Evolutionary conservation across 768 basidiomycete genomes (phyloP), one percentile per base, ranked within the genome.

Genomic region (Rickenella mellea): DNA sequence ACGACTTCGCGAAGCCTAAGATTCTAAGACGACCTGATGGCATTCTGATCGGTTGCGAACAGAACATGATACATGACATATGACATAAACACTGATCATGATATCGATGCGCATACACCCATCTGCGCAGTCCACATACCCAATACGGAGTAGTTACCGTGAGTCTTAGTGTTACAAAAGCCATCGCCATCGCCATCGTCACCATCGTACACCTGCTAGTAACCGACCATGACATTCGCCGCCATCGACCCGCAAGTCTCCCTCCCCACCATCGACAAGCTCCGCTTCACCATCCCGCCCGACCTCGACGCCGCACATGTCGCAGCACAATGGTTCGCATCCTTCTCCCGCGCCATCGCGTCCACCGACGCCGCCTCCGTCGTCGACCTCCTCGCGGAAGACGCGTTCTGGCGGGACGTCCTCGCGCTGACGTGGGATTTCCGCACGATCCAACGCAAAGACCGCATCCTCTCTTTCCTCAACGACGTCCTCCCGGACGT

Each of bases 301-400:
- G 44, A 53, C 19, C 10, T 63, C 32, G 53, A 64, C 32, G 41
- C 46, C 1, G 51, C 51, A 30, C 39, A 45, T n/a, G 51, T 62
- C 21, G 62, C 56, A n/a, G 26, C 43, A 32, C 51, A 57, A 9
- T 65, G 64, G 64, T 57, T 63, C 30, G 19, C 47, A 12, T 27
- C 40, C 1, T 60, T 65, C 36, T 25, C 51, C 10, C 49, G 55
- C 40, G 57, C 55, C 25, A 52, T 66, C 12, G 52, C 58, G 39
- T 48, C 56, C 15, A 58, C 58, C 42, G 56, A 69, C 30, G 57
- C 62, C 14, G 52, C 59, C 19, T 56, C 57, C 11, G 52, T 58
- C 4, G 19, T 43, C 21, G 30, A 33, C 5, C 47, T 63, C 15
- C 51, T 64, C 21, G 46, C 52, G 1, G 49, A 56, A 3, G 53